These are phyloP conservation scores for Stylosanthes scabra DNA, from an alignment of 331 rosid species.

Conservation along the genomic window DNA sequence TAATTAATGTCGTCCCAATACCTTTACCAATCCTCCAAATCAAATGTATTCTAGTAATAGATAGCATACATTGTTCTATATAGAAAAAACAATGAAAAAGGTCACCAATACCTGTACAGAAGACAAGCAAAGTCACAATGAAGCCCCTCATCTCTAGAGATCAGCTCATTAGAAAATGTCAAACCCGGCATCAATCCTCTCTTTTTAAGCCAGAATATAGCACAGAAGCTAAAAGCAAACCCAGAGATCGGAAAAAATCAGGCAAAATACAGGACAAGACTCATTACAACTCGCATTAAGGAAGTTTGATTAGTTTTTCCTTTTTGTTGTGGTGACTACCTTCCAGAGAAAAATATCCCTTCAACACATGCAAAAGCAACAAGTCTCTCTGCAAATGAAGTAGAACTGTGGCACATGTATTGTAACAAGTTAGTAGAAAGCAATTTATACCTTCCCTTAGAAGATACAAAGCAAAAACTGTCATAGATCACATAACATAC, in stretches of 20 bases:
- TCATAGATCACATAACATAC: slow-evolving; percentile 21
- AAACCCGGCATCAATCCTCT: slow-evolving; percentile 91
- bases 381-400: slow-evolving; percentile 79
- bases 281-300: slow-evolving; percentile 11
- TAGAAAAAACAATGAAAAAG: slow-evolving; percentile 27
- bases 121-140: slow-evolving; percentile 98
- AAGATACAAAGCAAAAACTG: slow-evolving; percentile 5
- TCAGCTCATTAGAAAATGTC: slow-evolving; percentile 90
- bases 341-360: slow-evolving; percentile 95
- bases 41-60: background rate
- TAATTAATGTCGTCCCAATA: background rate
- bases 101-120: slow-evolving; percentile 65
- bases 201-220: slow-evolving; percentile 97
- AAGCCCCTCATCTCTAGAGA: slow-evolving; percentile 97
- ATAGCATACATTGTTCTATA: slow-evolving; percentile 19
- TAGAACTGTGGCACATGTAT: slow-evolving; percentile 64
- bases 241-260: background rate
- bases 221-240: slow-evolving; percentile 74
- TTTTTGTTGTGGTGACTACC: slow-evolving; percentile 51
- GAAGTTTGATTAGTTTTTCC: background rate
- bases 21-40: slow-evolving; percentile 14
- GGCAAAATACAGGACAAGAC: slow-evolving; percentile 1
- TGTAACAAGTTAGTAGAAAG: slow-evolving; percentile 36
- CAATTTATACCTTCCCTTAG: background rate
- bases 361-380: slow-evolving; percentile 92